Evolutionary conservation across 495 filamentous ascomycete species (phyloP).

Genomic region (Aspergillus funiculosus): DNA sequence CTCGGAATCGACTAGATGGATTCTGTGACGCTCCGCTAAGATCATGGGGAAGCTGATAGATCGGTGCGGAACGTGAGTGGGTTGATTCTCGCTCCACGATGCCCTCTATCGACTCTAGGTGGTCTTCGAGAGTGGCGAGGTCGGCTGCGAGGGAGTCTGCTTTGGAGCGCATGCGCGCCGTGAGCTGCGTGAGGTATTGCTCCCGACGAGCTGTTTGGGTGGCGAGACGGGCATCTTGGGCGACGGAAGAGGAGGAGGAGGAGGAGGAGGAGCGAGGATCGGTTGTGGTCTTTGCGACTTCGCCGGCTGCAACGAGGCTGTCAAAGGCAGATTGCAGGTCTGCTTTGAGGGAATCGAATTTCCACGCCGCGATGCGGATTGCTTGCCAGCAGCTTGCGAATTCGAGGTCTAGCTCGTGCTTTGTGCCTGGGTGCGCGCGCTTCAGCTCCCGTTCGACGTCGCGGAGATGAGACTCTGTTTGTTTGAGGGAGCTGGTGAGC

Average conservation of each 20-base stretch:
- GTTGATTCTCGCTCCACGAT: slow-evolving; percentile 25
- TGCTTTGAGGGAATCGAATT: slow-evolving; percentile 37
- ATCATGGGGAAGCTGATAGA: neutral
- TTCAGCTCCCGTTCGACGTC: slow-evolving; percentile 30
- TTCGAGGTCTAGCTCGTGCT: slow-evolving; percentile 39
- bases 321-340: slow-evolving; percentile 40
- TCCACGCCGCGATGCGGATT: slow-evolving; percentile 29
- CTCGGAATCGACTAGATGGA: slow-evolving; percentile 1
- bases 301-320: slow-evolving; percentile 29
- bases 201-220: slow-evolving; percentile 33
- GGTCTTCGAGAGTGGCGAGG: slow-evolving; percentile 39
- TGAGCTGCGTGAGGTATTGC: slow-evolving; percentile 36
- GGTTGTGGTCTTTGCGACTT: slow-evolving; percentile 11
- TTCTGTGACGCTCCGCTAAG: neutral
- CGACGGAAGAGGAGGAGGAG: too few relatives aligned
- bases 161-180: slow-evolving; percentile 32
- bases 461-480: slow-evolving; percentile 31
- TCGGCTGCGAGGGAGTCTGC: slow-evolving; percentile 31
- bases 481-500: slow-evolving; percentile 28
- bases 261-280: slow-evolving; percentile 3
- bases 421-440: slow-evolving; percentile 28
- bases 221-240: slow-evolving; percentile 29
- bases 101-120: slow-evolving; percentile 36
- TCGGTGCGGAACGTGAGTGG: slow-evolving; percentile 9
- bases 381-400: slow-evolving; percentile 37